phyloP scores from a whole-genome alignment of 2,329 filamentous ascomycete species.

The Aspergillus aculeatinus region DNA sequence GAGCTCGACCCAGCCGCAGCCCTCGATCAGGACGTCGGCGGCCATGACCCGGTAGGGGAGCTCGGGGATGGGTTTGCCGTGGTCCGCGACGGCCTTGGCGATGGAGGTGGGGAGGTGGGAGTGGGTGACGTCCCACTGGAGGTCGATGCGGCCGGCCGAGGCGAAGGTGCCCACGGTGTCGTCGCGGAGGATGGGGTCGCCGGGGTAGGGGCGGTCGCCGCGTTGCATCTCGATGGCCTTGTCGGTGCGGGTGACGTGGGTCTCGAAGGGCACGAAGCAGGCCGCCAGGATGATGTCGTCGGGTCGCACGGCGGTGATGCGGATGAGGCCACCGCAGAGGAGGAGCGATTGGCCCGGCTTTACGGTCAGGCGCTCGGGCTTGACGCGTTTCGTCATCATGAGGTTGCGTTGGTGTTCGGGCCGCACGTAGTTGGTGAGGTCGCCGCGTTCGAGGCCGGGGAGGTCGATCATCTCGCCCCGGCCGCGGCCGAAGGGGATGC shows the following conservation, averaged over 20 bases:
- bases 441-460: conserved; percentile 75
- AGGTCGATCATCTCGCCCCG: conserved; percentile 91
- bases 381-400: conserved; percentile 74
- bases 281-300: conserved; percentile 73
- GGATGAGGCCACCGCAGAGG: conserved; percentile 79
- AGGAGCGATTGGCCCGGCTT: conserved; percentile 77
- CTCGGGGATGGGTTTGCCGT: conserved; percentile 50
- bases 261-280: conserved; percentile 75
- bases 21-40: conserved; percentile 84
- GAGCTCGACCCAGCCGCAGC: conserved; percentile 90
- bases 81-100: conserved; percentile 62
- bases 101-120: conserved; percentile 73
- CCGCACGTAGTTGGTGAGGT: conserved; percentile 69
- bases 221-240: conserved; percentile 76
- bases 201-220: conserved; percentile 58
- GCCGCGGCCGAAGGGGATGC: conserved; percentile 81
- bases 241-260: conserved; percentile 74
- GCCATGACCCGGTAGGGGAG: conserved; percentile 79
- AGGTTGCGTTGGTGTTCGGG: conserved; percentile 65
- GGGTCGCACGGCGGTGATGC: conserved; percentile 73
- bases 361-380: conserved; percentile 70
- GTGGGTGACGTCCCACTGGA: conserved; percentile 82
- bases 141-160: conserved; percentile 71
- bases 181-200: conserved; percentile 63
- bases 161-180: conserved; percentile 59